These are phyloP conservation scores for Penicillium canariense DNA, from an alignment of 495 filamentous ascomycete genomes.

Conservation along the genomic window DNA sequence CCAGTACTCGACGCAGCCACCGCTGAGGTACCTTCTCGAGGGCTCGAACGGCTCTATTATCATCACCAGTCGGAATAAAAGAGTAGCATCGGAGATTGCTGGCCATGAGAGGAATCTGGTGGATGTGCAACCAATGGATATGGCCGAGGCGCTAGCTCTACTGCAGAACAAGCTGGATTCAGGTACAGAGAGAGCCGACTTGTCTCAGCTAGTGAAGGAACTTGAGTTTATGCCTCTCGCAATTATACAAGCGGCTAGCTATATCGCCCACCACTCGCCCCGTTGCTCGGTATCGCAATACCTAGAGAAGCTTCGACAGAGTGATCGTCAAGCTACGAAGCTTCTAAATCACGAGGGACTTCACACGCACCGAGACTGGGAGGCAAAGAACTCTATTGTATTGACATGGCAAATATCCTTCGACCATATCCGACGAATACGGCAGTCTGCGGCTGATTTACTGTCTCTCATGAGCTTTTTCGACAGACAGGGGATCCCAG, in stretches of 20 bases:
- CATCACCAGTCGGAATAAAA: slow-evolving; percentile 36
- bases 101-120: slow-evolving; percentile 35
- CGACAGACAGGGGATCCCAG: no score
- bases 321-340: neutral
- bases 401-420: slow-evolving; percentile 36
- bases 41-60: slow-evolving; percentile 17
- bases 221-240: slow-evolving; percentile 50
- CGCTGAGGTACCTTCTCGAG: neutral
- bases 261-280: slow-evolving; percentile 39
- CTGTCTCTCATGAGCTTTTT: slow-evolving; percentile 23
- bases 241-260: slow-evolving; percentile 48
- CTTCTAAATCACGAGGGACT: slow-evolving; percentile 1
- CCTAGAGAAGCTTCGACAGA: slow-evolving; percentile 30
- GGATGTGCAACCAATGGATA: slow-evolving; percentile 33
- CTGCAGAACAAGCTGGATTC: slow-evolving; percentile 36
- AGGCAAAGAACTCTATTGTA: slow-evolving; percentile 25
- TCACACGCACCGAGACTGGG: slow-evolving; percentile 18
- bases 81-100: slow-evolving; percentile 22
- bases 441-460: slow-evolving; percentile 21
- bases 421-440: slow-evolving; percentile 20
- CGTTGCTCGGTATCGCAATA: slow-evolving; percentile 32
- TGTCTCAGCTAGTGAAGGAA: slow-evolving; percentile 26
- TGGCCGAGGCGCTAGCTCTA: slow-evolving; percentile 32
- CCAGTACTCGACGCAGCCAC: neutral
- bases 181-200: neutral